Conservation (phyloP, 129 eudicot species). For the Flaveria bidentis region DNA sequence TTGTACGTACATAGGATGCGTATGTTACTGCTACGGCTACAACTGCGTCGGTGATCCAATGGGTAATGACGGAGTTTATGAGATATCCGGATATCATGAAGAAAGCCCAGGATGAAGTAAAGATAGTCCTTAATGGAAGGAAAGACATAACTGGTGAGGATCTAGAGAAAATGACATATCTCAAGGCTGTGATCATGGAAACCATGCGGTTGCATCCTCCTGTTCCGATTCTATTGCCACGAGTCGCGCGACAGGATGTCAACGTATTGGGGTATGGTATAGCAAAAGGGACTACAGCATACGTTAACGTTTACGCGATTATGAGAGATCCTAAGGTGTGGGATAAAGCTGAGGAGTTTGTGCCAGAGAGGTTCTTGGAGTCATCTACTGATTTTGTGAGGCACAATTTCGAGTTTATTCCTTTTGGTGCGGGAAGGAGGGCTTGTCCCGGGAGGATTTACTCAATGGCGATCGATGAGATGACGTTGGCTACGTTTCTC, state of each 20-base stretch:
- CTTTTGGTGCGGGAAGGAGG: slow-evolving; percentile 19
- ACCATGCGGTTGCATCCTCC: slow-evolving; percentile 17
- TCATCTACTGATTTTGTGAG: background rate
- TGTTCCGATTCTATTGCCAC: background rate
- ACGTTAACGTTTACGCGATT: slow-evolving; percentile 6
- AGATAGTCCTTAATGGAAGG: background rate
- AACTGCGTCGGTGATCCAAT: slow-evolving; percentile 6
- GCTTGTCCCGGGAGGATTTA: slow-evolving; percentile 7
- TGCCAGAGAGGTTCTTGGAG: slow-evolving; percentile 19
- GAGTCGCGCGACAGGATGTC: slow-evolving; percentile 1
- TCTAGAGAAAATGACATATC: slow-evolving; percentile 13
- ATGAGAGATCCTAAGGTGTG: slow-evolving; percentile 19
- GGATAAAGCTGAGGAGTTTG: background rate
- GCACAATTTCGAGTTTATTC: slow-evolving; percentile 8
- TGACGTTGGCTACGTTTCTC: background rate
- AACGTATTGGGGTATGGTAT: slow-evolving; percentile 3
- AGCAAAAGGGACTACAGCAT: background rate
- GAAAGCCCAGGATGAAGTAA: slow-evolving; percentile 7
- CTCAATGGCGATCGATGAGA: slow-evolving; percentile 11
- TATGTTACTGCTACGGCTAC: slow-evolving; percentile 2
- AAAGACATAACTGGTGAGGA: slow-evolving; percentile 7
- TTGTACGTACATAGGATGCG: background rate
- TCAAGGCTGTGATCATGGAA: slow-evolving; percentile 10
- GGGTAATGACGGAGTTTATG: slow-evolving; percentile 16
- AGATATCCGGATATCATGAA: background rate